A percentile compares a stretch with the other conserved stretches of the same genome.
Conservation (phyloP, 2,329 filamentous ascomycete species). For the Alternaria sp. region DNA sequence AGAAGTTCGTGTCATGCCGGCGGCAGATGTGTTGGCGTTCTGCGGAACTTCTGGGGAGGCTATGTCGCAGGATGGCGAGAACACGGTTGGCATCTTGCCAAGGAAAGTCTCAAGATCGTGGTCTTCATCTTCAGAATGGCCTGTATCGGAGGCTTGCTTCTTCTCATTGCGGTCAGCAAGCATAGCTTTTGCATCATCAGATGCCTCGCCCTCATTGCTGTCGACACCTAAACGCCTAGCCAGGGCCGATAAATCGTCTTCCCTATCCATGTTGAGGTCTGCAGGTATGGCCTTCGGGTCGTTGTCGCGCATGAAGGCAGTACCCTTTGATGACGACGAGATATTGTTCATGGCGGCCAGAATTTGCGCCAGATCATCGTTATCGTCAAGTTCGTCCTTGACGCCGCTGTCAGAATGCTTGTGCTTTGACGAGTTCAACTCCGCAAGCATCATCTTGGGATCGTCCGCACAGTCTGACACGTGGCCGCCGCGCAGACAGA, state of each 20-base stretch:
- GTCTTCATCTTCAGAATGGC: neutral
- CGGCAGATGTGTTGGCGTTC: neutral
- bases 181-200: slow-evolving; percentile 4
- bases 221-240: neutral
- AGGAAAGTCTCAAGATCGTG: slow-evolving; percentile 11
- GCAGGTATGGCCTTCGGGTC: neutral
- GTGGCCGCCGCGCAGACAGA: neutral
- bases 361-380: neutral
- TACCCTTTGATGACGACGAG: neutral
- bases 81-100: slow-evolving; percentile 1
- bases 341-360: neutral
- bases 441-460: slow-evolving; percentile 17
- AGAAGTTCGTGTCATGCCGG: neutral
- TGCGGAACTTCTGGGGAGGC: neutral
- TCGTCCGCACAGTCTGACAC: slow-evolving; percentile 1
- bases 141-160: neutral
- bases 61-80: neutral
- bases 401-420: neutral
- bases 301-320: neutral
- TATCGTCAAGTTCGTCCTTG: neutral
- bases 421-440: slow-evolving; percentile 3
- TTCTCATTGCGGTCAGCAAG: neutral
- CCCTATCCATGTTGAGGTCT: neutral
- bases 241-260: slow-evolving; percentile 1
- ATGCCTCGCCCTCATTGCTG: neutral